These are phyloP conservation scores for Sphagnum contortum DNA, from an alignment of 225 moss, liverwort and hornwort genomes.

Conservation along the genomic window DNA sequence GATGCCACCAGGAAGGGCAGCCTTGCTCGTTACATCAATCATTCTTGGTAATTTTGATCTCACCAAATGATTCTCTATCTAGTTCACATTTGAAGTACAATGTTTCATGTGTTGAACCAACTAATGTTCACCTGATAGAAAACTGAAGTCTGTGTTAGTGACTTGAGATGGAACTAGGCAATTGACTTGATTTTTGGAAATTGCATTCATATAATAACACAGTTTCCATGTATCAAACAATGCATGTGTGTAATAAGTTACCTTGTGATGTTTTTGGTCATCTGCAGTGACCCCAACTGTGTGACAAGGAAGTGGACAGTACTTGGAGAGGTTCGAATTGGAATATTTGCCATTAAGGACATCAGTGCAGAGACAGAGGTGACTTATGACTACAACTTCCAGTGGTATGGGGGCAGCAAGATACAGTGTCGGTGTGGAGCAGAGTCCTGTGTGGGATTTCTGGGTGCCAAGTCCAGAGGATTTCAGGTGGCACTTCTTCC, in stretches of 20 bases:
- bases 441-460: conserved; percentile 36
- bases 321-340: conserved; percentile 51
- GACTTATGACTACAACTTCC: conserved; percentile 46
- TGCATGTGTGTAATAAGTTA: no score
- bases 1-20: conserved; percentile 48
- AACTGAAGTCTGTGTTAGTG: no score
- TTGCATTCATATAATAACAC: no score
- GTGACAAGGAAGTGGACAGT: conserved; percentile 46
- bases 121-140: no score
- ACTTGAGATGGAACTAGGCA: no score
- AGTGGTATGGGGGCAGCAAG: conserved; percentile 29
- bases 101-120: no score
- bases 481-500: conserved; percentile 16
- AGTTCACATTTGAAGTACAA: no score
- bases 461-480: conserved; percentile 30
- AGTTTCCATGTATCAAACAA: no score
- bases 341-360: conserved; percentile 40
- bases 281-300: conserved; percentile 57
- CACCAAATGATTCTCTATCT: no score
- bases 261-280: no score
- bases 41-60: conserved; percentile 26
- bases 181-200: no score
- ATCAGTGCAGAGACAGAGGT: conserved; percentile 46
- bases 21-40: conserved; percentile 42
- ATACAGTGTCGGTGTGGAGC: conserved; percentile 45